Evolutionary conservation across 2,329 filamentous ascomycete species (phyloP), one percentile per base, ranked within the genome.

Genomic region (Ramichloridium luteum): DNA sequence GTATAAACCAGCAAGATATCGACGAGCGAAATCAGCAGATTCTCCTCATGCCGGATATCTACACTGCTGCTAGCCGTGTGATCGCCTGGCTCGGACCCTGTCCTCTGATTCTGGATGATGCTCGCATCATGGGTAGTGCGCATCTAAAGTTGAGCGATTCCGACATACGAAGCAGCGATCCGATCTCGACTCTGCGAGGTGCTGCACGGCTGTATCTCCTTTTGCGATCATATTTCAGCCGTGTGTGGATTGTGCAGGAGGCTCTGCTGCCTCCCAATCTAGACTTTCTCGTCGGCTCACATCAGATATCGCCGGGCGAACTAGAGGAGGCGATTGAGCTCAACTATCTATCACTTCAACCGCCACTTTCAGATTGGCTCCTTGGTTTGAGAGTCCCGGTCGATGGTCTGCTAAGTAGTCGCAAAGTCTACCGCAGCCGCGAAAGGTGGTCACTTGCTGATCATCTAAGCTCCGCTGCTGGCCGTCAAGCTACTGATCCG

Each of bases 401-500:
- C 13, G 11, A 11, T 11, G 10, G 10, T n/a, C 9, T 5, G 18
- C 6, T n/a, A 10, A 5, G 13, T 12, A 31, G 12, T 11, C 16
- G n/a, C 8, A 11, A 25, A 23, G 6, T 16, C 6, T 31, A 8
- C 6, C 13, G 11, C 28, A 30, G 9, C 9, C 18, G 28, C 28
- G n/a, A 18, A 25, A 9, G 13, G 11, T 25, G 20, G 9, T 15
- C 17, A 12, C 4, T 13, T 6, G 22, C 12, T 15, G 10, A 25
- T n/a, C 9, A 25, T n/a, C 13, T 5, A 9, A 16, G 10, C 12
- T 13, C n/a, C 13, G 5, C 27, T 25, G 20, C 31, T 27, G 8
- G 15, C n/a, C 31, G 29, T 18, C 30, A 34, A 10, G 32, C 35
- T 12, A 25, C 32, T n/a, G 35, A 37, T 23, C 27, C 31, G 4